Evolutionary conservation across 2,329 filamentous ascomycete genomes (phyloP).

Genomic region (Verticillium isaacii): DNA sequence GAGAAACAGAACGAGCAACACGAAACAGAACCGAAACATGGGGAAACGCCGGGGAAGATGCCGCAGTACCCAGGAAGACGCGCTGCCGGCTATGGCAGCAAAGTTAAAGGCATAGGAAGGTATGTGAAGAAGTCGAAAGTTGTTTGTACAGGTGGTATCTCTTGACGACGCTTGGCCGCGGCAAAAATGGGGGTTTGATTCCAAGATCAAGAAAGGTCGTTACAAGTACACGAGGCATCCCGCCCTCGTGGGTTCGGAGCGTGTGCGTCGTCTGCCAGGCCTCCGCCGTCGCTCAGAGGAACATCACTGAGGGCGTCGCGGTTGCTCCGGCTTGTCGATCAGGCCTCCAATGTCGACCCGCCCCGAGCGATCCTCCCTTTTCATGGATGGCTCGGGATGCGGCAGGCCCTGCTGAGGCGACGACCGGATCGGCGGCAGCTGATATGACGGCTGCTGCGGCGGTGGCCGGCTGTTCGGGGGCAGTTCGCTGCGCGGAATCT

Average conservation of each 20-base stretch:
- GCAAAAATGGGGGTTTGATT: not conserved
- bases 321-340: conserved; percentile 51
- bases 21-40: not conserved
- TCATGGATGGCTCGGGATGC: conserved; percentile 23
- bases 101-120: conserved; percentile 4
- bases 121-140: conserved; percentile 3
- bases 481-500: conserved; percentile 49
- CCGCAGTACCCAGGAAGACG: not conserved
- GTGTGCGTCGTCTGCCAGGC: not conserved
- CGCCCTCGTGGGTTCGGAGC: not conserved
- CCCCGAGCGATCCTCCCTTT: conserved; percentile 44
- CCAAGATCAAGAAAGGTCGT: not conserved
- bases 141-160: conserved; percentile 15
- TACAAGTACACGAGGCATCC: not conserved
- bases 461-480: conserved; percentile 23
- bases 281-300: not conserved
- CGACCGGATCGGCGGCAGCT: conserved; percentile 44
- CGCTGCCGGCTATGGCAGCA: not conserved
- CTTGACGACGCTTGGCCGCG: conserved; percentile 6
- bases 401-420: conserved; percentile 23
- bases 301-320: conserved; percentile 20
- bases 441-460: conserved; percentile 29
- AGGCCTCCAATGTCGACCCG: conserved; percentile 58
- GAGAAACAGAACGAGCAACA: not conserved
- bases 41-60: conserved; percentile 7